Percentiles rank a stretch among this genome's conserved stretches.
phyloP scores from a whole-genome alignment of 2,329 filamentous ascomycete species.

The Chalaropsis thielavioides region DNA sequence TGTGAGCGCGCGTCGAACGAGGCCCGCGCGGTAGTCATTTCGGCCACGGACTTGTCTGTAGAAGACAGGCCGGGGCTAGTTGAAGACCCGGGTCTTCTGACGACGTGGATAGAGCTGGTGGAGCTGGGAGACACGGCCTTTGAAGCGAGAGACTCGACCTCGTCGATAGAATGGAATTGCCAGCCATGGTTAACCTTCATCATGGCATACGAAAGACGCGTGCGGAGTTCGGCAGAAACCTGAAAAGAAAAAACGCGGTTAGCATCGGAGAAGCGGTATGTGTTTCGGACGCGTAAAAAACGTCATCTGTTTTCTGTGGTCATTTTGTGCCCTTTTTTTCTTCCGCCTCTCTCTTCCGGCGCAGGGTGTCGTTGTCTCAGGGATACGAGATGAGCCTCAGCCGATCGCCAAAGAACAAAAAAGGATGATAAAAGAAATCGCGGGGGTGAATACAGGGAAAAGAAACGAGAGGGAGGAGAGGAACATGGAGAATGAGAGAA shows the following conservation, averaged over 20 bases:
- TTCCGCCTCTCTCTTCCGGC: background rate
- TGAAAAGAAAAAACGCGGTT: constrained; percentile 25
- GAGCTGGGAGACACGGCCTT: constrained; percentile 50
- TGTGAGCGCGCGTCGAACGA: constrained; percentile 13
- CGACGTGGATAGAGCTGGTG: constrained; percentile 41
- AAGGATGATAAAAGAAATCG: constrained; percentile 1
- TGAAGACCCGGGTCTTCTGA: constrained; percentile 37
- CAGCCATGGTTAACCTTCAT: constrained; percentile 84
- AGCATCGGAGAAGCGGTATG: background rate
- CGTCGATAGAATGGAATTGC: constrained; percentile 63
- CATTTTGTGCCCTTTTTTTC: background rate
- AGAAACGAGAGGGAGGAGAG: background rate
- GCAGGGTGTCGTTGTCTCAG: background rate
- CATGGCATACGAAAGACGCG: constrained; percentile 82
- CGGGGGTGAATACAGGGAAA: background rate
- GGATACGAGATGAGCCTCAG: background rate
- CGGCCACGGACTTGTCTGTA: constrained; percentile 10
- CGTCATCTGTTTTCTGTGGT: background rate
- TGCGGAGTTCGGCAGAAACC: constrained; percentile 65
- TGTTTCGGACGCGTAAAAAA: background rate
- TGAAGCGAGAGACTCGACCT: constrained; percentile 61
- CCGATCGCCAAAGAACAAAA: background rate
- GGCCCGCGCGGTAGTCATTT: constrained; percentile 7
- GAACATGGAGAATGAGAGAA: background rate
- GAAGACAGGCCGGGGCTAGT: constrained; percentile 32